Evolutionary conservation across 169 alveolate genomes (phyloP), one percentile per base, ranked within the genome.

Genomic region (Neospora caninum): DNA sequence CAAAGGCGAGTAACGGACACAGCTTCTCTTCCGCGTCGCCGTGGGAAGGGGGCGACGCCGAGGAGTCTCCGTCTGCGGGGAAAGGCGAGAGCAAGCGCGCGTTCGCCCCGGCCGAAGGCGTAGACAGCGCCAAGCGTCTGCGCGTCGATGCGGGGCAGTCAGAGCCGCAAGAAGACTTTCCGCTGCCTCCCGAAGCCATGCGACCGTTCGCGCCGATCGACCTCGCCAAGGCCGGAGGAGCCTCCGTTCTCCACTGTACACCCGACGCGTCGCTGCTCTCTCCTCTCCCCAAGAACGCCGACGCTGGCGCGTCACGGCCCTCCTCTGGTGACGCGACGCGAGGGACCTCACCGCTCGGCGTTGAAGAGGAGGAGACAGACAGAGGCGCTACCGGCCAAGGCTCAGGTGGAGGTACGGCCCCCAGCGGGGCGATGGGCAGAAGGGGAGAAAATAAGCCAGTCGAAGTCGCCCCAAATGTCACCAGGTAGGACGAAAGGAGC

Each of bases 401-500:
- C 42, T 31, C 41, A 0, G 43, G 43, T 73, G 84, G 43, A 13
- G 43, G 39, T 31, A 43, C 45, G 43, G 25, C 39, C 9, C 16
- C 84, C 13, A 43, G 49, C 39, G 84, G 43, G 43, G 42, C 38
- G 18, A 10, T 36, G 27, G 43, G 16, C 39, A 73, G 43, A 31
- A 73, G 20, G 84, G 84, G 84, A n/a, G 84, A 73, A n/a, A 73
- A 73, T 43, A 73, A 36, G n/a, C 84, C 84, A 2, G 84, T 73
- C 9, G 84, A 73, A 73, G n/a, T 73, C 20, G 84, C 84, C 45
- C 42, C 84, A 6, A 64, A 64, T 29, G 73, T 64, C 73, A 22
- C 73, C 25, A 16, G 73, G 73, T 64, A 27, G n/a, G 73, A 49
- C 22, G 58, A 13, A 49, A 4, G 58, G 13, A 49, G 58, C 22